phyloP scores from a whole-genome alignment of 2,329 filamentous ascomycete genomes.

The Cladosporium sp. region DNA sequence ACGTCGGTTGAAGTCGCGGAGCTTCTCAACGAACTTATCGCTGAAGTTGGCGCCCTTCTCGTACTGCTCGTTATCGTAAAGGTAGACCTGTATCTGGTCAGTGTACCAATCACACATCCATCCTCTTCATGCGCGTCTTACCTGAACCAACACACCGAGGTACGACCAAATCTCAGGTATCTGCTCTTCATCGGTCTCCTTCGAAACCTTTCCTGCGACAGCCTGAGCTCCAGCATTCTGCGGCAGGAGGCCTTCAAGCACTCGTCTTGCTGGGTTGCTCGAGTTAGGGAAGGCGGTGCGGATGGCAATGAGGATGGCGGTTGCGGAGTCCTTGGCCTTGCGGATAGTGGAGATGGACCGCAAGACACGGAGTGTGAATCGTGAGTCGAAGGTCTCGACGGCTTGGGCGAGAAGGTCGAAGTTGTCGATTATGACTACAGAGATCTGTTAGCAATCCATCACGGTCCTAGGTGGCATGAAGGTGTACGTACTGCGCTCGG shows the following conservation, averaged over 20 bases:
- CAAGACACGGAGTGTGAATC: conserved; percentile 90
- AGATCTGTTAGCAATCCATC: neutral
- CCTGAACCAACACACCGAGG: conserved; percentile 34
- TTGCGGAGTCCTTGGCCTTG: conserved; percentile 58
- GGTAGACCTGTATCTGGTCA: conserved; percentile 67
- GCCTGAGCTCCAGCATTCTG: conserved; percentile 16
- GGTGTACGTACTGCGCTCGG: conserved; percentile 29
- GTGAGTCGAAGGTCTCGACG: conserved; percentile 86
- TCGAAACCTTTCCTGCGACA: conserved; percentile 15
- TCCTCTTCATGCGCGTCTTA: conserved; percentile 13
- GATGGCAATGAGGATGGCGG: conserved; percentile 30
- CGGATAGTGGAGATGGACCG: conserved; percentile 93
- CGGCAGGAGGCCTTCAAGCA: conserved; percentile 30
- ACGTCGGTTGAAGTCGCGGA: conserved; percentile 85
- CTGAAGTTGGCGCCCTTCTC: conserved; percentile 82
- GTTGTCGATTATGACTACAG: conserved; percentile 86
- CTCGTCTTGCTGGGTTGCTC: conserved; percentile 26
- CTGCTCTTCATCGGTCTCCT: conserved; percentile 26
- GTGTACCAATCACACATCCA: neutral
- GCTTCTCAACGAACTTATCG: conserved; percentile 72
- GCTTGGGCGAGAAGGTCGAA: conserved; percentile 88
- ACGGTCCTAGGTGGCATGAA: neutral
- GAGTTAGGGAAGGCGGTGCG: conserved; percentile 31
- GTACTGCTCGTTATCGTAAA: conserved; percentile 80
- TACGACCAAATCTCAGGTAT: conserved; percentile 36